Evolutionary conservation across 2,329 filamentous ascomycete genomes (phyloP), one percentile per base, ranked within the genome.

Genomic region (Davidsoniella virescens): DNA sequence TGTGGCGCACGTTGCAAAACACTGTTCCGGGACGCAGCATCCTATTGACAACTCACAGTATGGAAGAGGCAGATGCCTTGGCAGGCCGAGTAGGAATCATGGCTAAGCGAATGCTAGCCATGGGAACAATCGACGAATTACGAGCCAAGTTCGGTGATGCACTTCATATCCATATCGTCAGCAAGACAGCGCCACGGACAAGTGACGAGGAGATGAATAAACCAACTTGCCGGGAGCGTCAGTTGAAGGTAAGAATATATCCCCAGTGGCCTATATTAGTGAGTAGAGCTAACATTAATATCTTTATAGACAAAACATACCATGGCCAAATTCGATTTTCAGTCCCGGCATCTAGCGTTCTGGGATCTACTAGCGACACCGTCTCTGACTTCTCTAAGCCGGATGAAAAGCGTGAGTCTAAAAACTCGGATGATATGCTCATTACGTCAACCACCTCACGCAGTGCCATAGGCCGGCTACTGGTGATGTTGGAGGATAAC

Each of bases 31-130:
- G 87, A 0, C 76, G 88, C n/a, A 84, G 82, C 0, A 76, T 95
- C 14, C 70, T 96, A 1, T 73, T 96, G 16, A 95, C 90, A 0
- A 95, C 90, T 0, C 90, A 96, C 63, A 85, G 78, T 45, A 94
- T 95, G 87, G 88, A 95, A 62, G 90, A 95, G 65, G 90, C 88
- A 0, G 87, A 94, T 59, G 87, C 87, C 1, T 71, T 96, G 2
- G 88, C 88, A 0, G 79, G 78, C 26, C 75, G 87, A 1, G 87
- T 84, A 0, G 90, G 87, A 10, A 94, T 96, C 56, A 78, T 96
- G 65, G 85, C 87, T 7, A 75, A 77, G 57, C 74, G 80, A 29
- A 93, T 95, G 87, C 71, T 95, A 18, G 88, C 87, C 0, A 70
- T 92, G 7, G 88, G 88, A 3, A 83, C 80, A 0, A 81, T 80